These are phyloP conservation scores for Persicaria maculosa DNA, from an alignment of 148 eudicot genomes.

Conservation along the genomic window DNA sequence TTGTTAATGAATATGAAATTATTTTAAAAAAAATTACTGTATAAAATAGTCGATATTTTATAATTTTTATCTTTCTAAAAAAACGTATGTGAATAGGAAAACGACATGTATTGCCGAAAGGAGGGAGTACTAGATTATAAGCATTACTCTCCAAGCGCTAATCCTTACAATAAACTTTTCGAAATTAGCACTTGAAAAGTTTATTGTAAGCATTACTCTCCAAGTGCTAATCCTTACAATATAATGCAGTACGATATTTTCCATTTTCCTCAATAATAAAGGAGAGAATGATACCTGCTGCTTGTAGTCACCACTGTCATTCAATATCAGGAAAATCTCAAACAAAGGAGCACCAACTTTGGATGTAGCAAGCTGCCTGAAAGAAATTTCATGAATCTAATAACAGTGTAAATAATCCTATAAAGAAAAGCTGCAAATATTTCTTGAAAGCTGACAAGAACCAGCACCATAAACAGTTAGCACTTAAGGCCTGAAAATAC, in stretches of 20 bases:
- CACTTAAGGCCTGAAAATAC: background rate
- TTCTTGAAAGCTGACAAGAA: background rate
- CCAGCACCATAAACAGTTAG: background rate
- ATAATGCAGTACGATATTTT: background rate
- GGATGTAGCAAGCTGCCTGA: slow-evolving; percentile 92
- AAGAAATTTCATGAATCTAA: slow-evolving; percentile 14
- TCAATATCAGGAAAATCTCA: slow-evolving; percentile 67
- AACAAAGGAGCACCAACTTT: slow-evolving; percentile 80
- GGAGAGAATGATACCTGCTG: slow-evolving; percentile 53
- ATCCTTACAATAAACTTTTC: too few species aligned
- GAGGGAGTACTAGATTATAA: too few species aligned
- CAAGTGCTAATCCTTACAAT: too few species aligned
- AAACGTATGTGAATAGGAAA: too few species aligned
- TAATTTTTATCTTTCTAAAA: too few species aligned
- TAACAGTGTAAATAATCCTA: background rate
- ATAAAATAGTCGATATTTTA: too few species aligned
- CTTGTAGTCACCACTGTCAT: slow-evolving; percentile 67
- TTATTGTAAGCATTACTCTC: too few species aligned
- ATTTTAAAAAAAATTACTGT: too few species aligned
- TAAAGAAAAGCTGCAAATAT: background rate
- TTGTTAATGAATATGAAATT: too few species aligned
- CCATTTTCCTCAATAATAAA: background rate
- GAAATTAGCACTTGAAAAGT: too few species aligned
- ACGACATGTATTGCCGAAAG: too few species aligned
- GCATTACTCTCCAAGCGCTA: too few species aligned